A percentile compares a stretch with the other conserved stretches of the same genome.
Evolutionary conservation across 345 rosid species (phyloP).

Genomic region (Eucalyptus cloeziana): DNA sequence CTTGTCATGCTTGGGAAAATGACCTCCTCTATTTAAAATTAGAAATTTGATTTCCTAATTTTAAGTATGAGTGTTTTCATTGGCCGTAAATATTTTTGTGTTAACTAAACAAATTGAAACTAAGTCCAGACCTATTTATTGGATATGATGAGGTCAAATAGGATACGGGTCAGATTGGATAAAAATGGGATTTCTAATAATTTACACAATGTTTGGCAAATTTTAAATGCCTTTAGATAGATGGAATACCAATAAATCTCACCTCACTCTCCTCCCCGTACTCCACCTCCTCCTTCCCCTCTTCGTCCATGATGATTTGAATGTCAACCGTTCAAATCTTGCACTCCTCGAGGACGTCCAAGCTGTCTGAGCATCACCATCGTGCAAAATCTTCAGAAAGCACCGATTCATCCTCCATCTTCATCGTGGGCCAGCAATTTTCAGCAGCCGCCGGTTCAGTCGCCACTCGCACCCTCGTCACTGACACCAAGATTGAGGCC

Average conservation of each 20-base stretch:
- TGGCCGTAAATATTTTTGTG: not conserved
- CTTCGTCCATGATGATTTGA: not conserved
- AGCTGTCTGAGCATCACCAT: not conserved
- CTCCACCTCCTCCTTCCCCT: not conserved
- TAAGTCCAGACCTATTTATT: accelerated
- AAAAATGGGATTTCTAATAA: not conserved
- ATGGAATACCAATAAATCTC: not conserved
- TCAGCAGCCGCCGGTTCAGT: not conserved
- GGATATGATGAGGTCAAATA: not conserved
- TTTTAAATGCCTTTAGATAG: not conserved
- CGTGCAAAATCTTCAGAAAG: not conserved
- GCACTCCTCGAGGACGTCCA: not conserved
- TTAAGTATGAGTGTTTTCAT: not conserved
- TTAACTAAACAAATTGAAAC: not conserved
- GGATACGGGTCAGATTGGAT: not conserved
- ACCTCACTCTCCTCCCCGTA: not conserved
- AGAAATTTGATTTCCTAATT: not conserved
- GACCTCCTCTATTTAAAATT: not conserved
- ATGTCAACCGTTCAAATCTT: not conserved
- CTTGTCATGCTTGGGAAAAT: not conserved
- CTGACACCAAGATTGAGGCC: not conserved
- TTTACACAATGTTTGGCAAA: not conserved
- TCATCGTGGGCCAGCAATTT: not conserved
- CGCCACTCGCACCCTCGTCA: not conserved
- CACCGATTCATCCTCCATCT: not conserved